Evolutionary conservation across 805 yeast genomes (phyloP), one percentile per base, ranked within the genome.

Genomic region (Clavispora carvajalis): DNA sequence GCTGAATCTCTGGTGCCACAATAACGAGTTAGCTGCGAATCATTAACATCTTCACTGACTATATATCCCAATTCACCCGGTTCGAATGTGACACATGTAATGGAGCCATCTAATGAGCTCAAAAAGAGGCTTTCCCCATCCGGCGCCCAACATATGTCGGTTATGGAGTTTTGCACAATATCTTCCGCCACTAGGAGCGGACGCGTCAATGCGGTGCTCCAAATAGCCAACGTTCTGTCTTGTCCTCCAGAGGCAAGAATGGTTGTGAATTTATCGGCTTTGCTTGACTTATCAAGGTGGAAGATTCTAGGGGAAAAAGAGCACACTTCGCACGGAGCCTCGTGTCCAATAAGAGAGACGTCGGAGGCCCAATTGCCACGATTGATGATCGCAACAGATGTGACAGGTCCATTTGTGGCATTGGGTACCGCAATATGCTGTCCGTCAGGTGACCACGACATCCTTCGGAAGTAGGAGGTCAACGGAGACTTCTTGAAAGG

Each of bases 241-340:
- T 91, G 98, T 9, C 98, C 98, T 11, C 91, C 96, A 22, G 96
- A 85, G 2, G 97, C 96, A n/a, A 91, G 69, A 0, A 91, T 76
- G 0, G 96, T 82, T 7, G 84, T 71, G 38, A 73, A 65, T 46
- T 59, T 59, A 25, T 44, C 59, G 10, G 71, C 33, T n/a, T 17
- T 35, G 7, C 9, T 15, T n/a, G 40, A 35, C n/a, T 33, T 39
- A n/a, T 33, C 46, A n/a, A 54, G 47, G 34, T 74, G 75, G 51
- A 77, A 85, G 22, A 85, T 53, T 39, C 85, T 65, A 1, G 95
- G 93, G 16, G 85, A 80, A 52, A 85, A 85, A 1, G 79, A 64
- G 36, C 82, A 83, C 11, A 85, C 93, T 56, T 85, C 95, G 50
- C 89, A 83, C 0, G 95, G 95, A 1, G 88, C 80, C 45, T 84